These are phyloP conservation scores for Coemansia sp. DNA, from an alignment of 192 early-diverging fungal species.

Conservation along the genomic window DNA sequence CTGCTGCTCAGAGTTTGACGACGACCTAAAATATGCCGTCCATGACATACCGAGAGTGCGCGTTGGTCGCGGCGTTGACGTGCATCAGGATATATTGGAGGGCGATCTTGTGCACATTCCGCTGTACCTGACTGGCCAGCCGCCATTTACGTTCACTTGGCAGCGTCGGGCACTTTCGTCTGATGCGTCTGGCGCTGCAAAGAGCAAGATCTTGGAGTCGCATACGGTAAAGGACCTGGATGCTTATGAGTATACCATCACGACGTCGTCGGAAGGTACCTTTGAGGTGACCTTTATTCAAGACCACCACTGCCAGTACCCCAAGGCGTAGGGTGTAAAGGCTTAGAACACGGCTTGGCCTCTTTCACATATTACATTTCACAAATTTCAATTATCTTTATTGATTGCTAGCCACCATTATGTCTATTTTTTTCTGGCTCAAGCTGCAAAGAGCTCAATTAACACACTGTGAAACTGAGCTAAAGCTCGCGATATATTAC, in stretches of 20 bases:
- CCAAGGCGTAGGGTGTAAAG: conserved; percentile 37
- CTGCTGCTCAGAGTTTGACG: conserved; percentile 60
- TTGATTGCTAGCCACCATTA: no score
- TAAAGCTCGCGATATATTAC: no score
- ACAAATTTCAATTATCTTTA: no score
- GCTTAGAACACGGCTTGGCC: no score
- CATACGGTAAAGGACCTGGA: conserved; percentile 62
- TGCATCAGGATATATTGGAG: conserved; percentile 69
- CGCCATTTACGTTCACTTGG: conserved; percentile 74
- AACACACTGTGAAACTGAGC: no score
- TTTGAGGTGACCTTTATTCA: conserved; percentile 67
- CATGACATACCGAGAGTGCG: conserved; percentile 63
- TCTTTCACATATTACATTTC: no score
- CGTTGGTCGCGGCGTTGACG: conserved; percentile 66
- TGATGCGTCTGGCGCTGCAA: neutral
- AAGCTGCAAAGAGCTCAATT: no score
- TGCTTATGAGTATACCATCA: conserved; percentile 51
- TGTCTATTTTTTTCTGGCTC: no score
- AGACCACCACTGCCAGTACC: conserved; percentile 67
- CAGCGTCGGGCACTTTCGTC: conserved; percentile 40
- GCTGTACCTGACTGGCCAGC: conserved; percentile 64
- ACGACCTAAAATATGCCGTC: conserved; percentile 51
- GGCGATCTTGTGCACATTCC: conserved; percentile 60
- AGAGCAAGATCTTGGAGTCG: conserved; percentile 45
- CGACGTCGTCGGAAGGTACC: conserved; percentile 63